A percentile compares a stretch with the other conserved stretches of the same genome.
These are phyloP conservation scores for Neospermospora avenae DNA, from an alignment of 2,329 filamentous ascomycete genomes.

Conservation along the genomic window DNA sequence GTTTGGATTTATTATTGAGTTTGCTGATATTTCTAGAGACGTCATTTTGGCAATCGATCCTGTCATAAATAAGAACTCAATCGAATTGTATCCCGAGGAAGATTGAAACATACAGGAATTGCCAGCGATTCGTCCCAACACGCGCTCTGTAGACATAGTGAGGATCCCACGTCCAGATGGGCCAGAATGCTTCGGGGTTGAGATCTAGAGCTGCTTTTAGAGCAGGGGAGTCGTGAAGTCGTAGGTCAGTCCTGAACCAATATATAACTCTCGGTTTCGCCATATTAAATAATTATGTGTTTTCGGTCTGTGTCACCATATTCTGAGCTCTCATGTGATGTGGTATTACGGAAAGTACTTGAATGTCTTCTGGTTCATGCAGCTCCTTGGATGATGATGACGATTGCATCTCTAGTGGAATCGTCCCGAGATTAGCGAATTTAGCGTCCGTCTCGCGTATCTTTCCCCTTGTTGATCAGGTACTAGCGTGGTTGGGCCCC, in stretches of 20 bases:
- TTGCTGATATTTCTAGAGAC: slow-evolving; percentile 64
- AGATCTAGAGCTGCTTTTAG: slow-evolving; percentile 69
- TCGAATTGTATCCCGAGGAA: not conserved
- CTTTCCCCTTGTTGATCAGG: slow-evolving; percentile 1
- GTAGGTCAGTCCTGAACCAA: slow-evolving; percentile 76
- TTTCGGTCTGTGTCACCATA: not conserved
- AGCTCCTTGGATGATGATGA: slow-evolving; percentile 2
- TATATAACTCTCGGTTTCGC: slow-evolving; percentile 61
- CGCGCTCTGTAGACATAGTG: slow-evolving; percentile 73
- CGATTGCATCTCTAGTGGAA: slow-evolving; percentile 1
- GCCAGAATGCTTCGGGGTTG: slow-evolving; percentile 65
- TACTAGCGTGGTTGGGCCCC: not conserved
- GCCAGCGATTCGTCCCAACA: slow-evolving; percentile 70
- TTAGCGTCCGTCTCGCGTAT: too few relatives aligned
- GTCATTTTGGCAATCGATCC: slow-evolving; percentile 70
- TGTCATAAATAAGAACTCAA: slow-evolving; percentile 29
- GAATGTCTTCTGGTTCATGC: too few relatives aligned
- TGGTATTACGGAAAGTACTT: too few relatives aligned
- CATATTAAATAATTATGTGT: slow-evolving; percentile 7
- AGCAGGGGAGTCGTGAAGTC: slow-evolving; percentile 74
- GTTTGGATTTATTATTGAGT: slow-evolving; percentile 67
- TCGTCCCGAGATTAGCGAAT: not conserved
- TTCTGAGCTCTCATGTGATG: not conserved
- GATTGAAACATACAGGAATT: slow-evolving; percentile 52
- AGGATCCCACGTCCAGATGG: slow-evolving; percentile 77